phyloP scores from a whole-genome alignment of 2,329 filamentous ascomycete species.

The Xylaria sp. region DNA sequence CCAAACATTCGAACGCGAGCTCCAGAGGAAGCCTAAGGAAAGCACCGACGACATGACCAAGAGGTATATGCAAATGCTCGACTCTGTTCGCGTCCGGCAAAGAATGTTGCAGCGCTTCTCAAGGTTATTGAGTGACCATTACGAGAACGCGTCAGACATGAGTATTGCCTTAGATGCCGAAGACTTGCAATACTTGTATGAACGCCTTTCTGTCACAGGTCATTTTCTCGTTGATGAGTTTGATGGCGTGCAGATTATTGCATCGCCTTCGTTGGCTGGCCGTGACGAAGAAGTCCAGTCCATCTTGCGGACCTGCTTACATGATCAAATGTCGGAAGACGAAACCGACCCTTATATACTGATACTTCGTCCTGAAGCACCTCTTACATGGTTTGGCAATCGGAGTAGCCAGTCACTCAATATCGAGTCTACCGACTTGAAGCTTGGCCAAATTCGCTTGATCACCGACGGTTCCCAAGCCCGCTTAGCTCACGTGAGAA shows the following conservation, averaged over 20 bases:
- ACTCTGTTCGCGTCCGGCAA: slow-evolving; percentile 95
- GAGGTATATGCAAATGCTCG: slow-evolving; percentile 92
- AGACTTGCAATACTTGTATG: slow-evolving; percentile 79
- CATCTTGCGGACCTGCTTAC: slow-evolving; percentile 78
- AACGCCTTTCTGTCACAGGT: slow-evolving; percentile 81
- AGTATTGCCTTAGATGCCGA: slow-evolving; percentile 79
- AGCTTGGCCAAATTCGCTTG: slow-evolving; percentile 85
- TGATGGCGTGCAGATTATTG: slow-evolving; percentile 84
- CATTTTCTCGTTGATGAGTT: slow-evolving; percentile 90
- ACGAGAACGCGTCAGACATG: slow-evolving; percentile 96
- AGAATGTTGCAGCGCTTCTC: slow-evolving; percentile 97
- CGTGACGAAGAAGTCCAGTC: slow-evolving; percentile 84
- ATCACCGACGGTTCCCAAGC: slow-evolving; percentile 88
- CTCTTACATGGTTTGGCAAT: slow-evolving; percentile 83
- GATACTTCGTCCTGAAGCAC: slow-evolving; percentile 83
- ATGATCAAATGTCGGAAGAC: slow-evolving; percentile 73
- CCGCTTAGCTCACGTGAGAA: slow-evolving; percentile 81
- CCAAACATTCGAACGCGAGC: slow-evolving; percentile 89
- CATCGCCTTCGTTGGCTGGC: slow-evolving; percentile 80
- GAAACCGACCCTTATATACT: slow-evolving; percentile 84
- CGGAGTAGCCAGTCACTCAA: slow-evolving; percentile 77
- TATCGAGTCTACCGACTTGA: slow-evolving; percentile 84
- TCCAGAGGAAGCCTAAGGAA: slow-evolving; percentile 86
- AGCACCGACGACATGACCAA: slow-evolving; percentile 91
- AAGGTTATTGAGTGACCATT: slow-evolving; percentile 87